These are phyloP conservation scores for Diaporthe batatas DNA, from an alignment of 2,329 filamentous ascomycete genomes.

Conservation along the genomic window DNA sequence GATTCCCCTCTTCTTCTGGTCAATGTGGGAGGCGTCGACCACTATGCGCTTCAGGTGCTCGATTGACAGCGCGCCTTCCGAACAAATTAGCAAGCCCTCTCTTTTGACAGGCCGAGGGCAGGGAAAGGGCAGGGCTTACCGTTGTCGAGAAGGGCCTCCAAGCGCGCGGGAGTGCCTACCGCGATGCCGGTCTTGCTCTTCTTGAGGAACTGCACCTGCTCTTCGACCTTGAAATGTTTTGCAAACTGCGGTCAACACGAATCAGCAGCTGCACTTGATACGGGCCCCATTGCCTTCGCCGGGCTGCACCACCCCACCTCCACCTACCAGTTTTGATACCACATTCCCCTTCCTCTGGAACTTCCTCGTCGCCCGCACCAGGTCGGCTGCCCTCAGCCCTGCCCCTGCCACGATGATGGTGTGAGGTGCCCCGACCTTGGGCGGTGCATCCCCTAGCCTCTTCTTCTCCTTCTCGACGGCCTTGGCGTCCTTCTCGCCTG, in stretches of 20 bases:
- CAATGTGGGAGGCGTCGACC: slow-evolving; percentile 87
- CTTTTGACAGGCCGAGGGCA: background rate
- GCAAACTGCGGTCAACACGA: slow-evolving; percentile 72
- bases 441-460: slow-evolving; percentile 73
- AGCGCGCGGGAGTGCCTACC: slow-evolving; percentile 87
- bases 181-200: slow-evolving; percentile 82
- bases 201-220: slow-evolving; percentile 83
- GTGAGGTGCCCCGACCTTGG: slow-evolving; percentile 81
- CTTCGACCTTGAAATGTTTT: slow-evolving; percentile 96
- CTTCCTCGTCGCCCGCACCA: slow-evolving; percentile 80
- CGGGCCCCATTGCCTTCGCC: too few species aligned
- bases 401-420: slow-evolving; percentile 90
- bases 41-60: slow-evolving; percentile 42
- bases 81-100: slow-evolving; percentile 39
- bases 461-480: slow-evolving; percentile 54
- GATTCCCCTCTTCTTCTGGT: slow-evolving; percentile 93
- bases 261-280: slow-evolving; percentile 40
- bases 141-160: slow-evolving; percentile 86
- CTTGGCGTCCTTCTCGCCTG: slow-evolving; percentile 43
- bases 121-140: slow-evolving; percentile 66
- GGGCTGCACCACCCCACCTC: background rate
- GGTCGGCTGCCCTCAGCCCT: slow-evolving; percentile 86
- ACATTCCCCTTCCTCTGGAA: slow-evolving; percentile 83
- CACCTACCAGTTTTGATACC: slow-evolving; percentile 81
- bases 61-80: slow-evolving; percentile 37